Evolutionary conservation across 1,284 basidiomycete genomes (phyloP).

Genomic region (Pseudozyma tsukubaensis): DNA sequence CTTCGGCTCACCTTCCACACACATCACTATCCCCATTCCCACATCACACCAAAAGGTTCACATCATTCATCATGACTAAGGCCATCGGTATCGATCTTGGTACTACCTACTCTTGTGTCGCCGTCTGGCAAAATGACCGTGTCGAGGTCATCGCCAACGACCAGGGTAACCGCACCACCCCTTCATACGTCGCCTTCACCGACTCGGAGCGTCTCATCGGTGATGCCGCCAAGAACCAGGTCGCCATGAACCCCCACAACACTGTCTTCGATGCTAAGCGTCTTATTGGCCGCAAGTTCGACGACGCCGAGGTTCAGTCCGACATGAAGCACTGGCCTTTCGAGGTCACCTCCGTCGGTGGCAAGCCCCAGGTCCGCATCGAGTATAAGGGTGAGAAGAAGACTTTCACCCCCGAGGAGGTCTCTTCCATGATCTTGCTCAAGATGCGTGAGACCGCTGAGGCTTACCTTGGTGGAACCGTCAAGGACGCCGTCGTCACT

Average conservation of each 20-base stretch:
- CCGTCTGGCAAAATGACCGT: constrained; percentile 98
- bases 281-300: constrained; percentile 86
- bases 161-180: constrained; percentile 96
- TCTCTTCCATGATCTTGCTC: constrained; percentile 94
- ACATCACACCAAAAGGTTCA: constrained; percentile 24
- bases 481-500: constrained; percentile 86
- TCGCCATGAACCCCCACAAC: constrained; percentile 74
- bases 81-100: constrained; percentile 93
- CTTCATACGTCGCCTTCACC: constrained; percentile 72
- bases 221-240: constrained; percentile 93
- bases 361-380: constrained; percentile 89
- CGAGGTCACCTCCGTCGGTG: constrained; percentile 81
- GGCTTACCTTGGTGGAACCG: constrained; percentile 86
- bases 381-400: constrained; percentile 91
- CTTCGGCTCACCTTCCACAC: constrained; percentile 5
- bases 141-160: constrained; percentile 93
- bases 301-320: constrained; percentile 88
- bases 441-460: constrained; percentile 99
- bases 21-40: constrained; percentile 1
- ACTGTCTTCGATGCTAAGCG: constrained; percentile 86
- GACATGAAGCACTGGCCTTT: constrained; percentile 97
- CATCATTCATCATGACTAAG: constrained; percentile 72
- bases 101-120: constrained; percentile 76
- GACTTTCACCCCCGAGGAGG: constrained; percentile 93
- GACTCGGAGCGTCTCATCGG: constrained; percentile 93